phyloP scores from a whole-genome alignment of 352 stramenopile species.

The Paralagenidium karlingii region DNA sequence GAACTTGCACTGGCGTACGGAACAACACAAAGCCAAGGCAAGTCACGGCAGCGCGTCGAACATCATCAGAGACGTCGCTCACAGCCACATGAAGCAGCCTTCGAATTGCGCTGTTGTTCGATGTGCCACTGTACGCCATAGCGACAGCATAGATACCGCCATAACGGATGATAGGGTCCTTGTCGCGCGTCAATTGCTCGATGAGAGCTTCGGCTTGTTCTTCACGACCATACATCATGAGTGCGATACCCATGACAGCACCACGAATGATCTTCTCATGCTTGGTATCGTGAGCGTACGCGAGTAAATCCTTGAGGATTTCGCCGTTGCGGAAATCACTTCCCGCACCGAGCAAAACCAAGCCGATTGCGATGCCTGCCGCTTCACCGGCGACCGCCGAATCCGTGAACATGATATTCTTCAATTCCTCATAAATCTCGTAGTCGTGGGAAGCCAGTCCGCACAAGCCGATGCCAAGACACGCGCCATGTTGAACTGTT shows the following conservation, averaged over 20 bases:
- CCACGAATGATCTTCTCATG: slow-evolving; percentile 99
- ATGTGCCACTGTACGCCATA: slow-evolving; percentile 96
- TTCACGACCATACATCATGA: slow-evolving; percentile 97
- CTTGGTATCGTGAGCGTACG: slow-evolving; percentile 96
- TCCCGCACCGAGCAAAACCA: slow-evolving; percentile 93
- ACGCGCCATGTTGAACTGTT: slow-evolving; percentile 96
- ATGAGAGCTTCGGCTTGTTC: slow-evolving; percentile 94
- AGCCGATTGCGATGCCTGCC: slow-evolving; percentile 95
- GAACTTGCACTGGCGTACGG: slow-evolving; percentile 91
- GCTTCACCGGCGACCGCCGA: slow-evolving; percentile 96
- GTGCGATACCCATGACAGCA: slow-evolving; percentile 95
- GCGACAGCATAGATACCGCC: slow-evolving; percentile 96
- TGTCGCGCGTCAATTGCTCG: slow-evolving; percentile 94
- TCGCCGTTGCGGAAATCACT: slow-evolving; percentile 72
- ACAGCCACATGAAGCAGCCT: slow-evolving; percentile 97
- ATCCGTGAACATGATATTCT: slow-evolving; percentile 96
- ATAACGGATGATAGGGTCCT: slow-evolving; percentile 97
- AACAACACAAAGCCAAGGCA: slow-evolving; percentile 98
- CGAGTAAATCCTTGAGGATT: slow-evolving; percentile 90
- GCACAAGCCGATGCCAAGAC: slow-evolving; percentile 94
- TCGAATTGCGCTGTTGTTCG: slow-evolving; percentile 94
- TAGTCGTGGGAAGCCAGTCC: slow-evolving; percentile 91
- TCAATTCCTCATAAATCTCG: slow-evolving; percentile 94
- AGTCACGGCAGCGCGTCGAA: slow-evolving; percentile 95
- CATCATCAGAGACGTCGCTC: slow-evolving; percentile 97